Percentiles rank a stretch among this genome's conserved stretches.
Conservation (phyloP, 2,329 filamentous ascomycete species). For the Cephalotrichum gorgonifer region DNA sequence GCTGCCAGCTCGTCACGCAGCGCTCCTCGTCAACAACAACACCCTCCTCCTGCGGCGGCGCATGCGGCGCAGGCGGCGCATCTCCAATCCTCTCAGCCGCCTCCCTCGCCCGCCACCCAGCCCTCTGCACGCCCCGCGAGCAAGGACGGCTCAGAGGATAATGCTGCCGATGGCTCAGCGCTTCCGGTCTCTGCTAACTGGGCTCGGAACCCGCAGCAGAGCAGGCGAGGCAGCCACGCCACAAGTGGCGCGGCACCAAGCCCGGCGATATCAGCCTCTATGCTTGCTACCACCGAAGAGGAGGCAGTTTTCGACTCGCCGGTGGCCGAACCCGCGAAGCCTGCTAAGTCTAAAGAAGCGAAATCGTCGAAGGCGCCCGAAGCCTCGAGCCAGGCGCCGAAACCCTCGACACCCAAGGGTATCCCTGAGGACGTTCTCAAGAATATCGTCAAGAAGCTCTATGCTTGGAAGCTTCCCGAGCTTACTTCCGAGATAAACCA, state of each 20-base stretch:
- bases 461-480: conserved; percentile 10
- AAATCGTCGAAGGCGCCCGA: conserved; percentile 5
- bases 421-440: conserved; percentile 6
- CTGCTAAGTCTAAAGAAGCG: conserved; percentile 8
- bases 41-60: conserved; percentile 18
- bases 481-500: conserved; percentile 10
- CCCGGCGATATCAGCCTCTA: conserved; percentile 56
- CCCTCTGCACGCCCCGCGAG: conserved; percentile 69
- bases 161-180: conserved; percentile 70
- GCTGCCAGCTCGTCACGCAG: conserved; percentile 41
- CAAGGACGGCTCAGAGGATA: conserved; percentile 62
- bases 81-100: conserved; percentile 1
- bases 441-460: conserved; percentile 9
- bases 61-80: not conserved
- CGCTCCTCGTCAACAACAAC: conserved; percentile 38
- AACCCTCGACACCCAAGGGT: not conserved
- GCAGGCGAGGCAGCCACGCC: conserved; percentile 65
- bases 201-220: conserved; percentile 63
- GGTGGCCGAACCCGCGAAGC: conserved; percentile 12
- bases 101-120: conserved; percentile 28
- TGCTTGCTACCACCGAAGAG: conserved; percentile 43
- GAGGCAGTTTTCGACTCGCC: conserved; percentile 27
- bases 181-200: conserved; percentile 88
- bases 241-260: conserved; percentile 76
- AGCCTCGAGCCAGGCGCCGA: conserved; percentile 8